Base-by-base conservation (phyloP, 2,329 filamentous ascomycete species). In the Botrytis fabae region DNA sequence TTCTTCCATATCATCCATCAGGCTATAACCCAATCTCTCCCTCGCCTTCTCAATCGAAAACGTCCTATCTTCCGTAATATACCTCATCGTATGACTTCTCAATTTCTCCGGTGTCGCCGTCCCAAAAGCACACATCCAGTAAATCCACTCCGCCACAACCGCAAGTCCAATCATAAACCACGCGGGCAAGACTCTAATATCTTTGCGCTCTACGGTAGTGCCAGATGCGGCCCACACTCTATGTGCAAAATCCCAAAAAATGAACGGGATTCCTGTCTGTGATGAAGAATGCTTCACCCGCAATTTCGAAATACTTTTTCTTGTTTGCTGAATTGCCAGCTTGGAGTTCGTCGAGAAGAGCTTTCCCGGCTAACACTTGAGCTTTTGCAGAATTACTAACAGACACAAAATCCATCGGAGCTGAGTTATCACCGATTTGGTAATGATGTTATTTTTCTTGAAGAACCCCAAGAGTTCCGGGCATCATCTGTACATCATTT, bases 281-380 rank as follows among this genome's bases (percentile, higher is more conserved):
- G 64, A 82, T 77, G 70, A 82, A 82, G 75, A 83, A 83, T 0
- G 78, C 80, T 73, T 83, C 78, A 10, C 82, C 82, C 0, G 78
- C 80, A 0, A 82, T 78, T 18, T 72, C 75, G 1, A 2, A 16
- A 65, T 6, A 22, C 12, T 0, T 40, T 4, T n/a, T 40, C 14
- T 46, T 25, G 42, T 46, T n/a, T n/a, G 20, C 5, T 9, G 10
- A 57, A 57, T 3, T 32, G 7, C 12, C 25, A n/a, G 14, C 12
- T 57, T 18, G 12, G 4, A 7, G 1, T 16, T 32, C n/a, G 0
- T 12, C 25, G 9, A 65, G 42, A 42, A 65, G n/a, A 20, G 25
- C 16, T 44, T 46, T 48, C 16, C 28, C 9, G 18, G 62, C 62
- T 22, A 42, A n/a, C 1, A 48, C 0, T 7, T 65, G 38, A 42